These are phyloP conservation scores for Fusarium sp. DNA, from an alignment of 2,329 filamentous ascomycete species.

Conservation along the genomic window DNA sequence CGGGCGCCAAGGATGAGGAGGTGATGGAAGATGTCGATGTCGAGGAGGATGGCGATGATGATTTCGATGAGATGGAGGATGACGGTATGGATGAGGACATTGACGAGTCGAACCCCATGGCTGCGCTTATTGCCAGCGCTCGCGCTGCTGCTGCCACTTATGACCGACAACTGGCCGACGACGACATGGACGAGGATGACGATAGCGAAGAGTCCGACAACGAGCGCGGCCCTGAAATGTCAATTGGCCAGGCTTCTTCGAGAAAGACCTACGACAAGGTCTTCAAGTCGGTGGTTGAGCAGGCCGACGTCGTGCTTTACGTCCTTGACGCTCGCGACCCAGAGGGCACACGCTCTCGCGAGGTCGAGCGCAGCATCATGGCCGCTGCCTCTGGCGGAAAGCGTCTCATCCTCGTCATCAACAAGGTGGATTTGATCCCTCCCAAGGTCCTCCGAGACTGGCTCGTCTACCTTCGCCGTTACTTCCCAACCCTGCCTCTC, in stretches of 20 bases:
- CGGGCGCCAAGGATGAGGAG: conserved; percentile 61
- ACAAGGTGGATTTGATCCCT: conserved; percentile 95
- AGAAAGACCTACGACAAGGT: conserved; percentile 93
- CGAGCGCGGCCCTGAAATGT: conserved; percentile 66
- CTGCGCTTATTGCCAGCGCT: conserved; percentile 88
- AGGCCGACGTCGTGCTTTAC: conserved; percentile 91
- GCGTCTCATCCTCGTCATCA: conserved; percentile 89
- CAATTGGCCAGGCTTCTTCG: conserved; percentile 70
- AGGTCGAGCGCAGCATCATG: conserved; percentile 92
- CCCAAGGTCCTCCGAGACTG: conserved; percentile 84
- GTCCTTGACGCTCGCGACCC: conserved; percentile 93
- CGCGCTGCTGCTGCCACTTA: conserved; percentile 82
- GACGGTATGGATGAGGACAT: conserved; percentile 67
- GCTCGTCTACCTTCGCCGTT: conserved; percentile 86
- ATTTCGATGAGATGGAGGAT: conserved; percentile 63
- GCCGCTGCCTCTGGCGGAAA: conserved; percentile 86
- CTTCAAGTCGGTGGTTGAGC: conserved; percentile 92
- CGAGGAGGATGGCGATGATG: conserved; percentile 61
- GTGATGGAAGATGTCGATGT: conserved; percentile 60
- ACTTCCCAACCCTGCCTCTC: conserved; percentile 91
- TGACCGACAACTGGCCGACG: conserved; percentile 72
- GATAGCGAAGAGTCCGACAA: conserved; percentile 60
- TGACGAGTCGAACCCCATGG: conserved; percentile 87
- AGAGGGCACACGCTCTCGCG: conserved; percentile 88
- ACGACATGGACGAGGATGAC: conserved; percentile 65